These are phyloP conservation scores for Xylariomycetidae sp. DNA, from an alignment of 2,329 filamentous ascomycete species.

Conservation along the genomic window DNA sequence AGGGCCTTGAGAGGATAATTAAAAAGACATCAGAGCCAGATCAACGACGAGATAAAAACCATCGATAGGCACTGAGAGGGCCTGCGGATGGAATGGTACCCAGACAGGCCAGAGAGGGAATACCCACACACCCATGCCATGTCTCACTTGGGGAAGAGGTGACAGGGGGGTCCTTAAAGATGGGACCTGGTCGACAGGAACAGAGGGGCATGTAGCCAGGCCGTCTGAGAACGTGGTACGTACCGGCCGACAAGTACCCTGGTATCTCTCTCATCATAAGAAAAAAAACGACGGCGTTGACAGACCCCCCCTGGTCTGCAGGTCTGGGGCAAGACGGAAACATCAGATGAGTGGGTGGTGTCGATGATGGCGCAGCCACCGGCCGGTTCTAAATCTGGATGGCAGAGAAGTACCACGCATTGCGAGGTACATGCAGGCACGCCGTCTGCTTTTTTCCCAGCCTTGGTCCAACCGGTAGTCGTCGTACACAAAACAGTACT, in stretches of 20 bases:
- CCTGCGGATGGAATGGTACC: slow-evolving; percentile 32
- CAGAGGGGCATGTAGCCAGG: slow-evolving; percentile 20
- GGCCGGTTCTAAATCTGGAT: slow-evolving; percentile 29
- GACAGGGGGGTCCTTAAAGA: slow-evolving; percentile 34
- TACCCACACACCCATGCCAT: slow-evolving; percentile 36
- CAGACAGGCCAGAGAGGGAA: slow-evolving; percentile 25
- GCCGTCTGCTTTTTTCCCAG: slow-evolving; percentile 8
- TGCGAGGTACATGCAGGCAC: neutral
- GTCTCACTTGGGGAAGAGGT: slow-evolving; percentile 45
- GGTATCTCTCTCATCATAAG: too few species aligned
- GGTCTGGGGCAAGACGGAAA: slow-evolving; percentile 41
- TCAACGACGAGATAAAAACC: slow-evolving; percentile 40
- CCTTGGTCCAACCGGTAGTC: too few species aligned
- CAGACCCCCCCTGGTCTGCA: slow-evolving; percentile 27
- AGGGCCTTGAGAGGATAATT: slow-evolving; percentile 29
- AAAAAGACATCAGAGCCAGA: slow-evolving; percentile 27
- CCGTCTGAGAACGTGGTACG: too few species aligned
- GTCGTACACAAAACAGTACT: too few species aligned
- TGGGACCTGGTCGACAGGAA: slow-evolving; percentile 26
- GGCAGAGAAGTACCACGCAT: slow-evolving; percentile 10
- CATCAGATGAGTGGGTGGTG: slow-evolving; percentile 34
- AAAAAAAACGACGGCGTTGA: slow-evolving; percentile 18
- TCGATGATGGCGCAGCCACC: slow-evolving; percentile 25
- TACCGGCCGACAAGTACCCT: too few species aligned
- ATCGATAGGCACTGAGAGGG: slow-evolving; percentile 32